Base-by-base conservation (phyloP, 2,329 filamentous ascomycete genomes). In the Cylindrodendrum hubeiense region DNA sequence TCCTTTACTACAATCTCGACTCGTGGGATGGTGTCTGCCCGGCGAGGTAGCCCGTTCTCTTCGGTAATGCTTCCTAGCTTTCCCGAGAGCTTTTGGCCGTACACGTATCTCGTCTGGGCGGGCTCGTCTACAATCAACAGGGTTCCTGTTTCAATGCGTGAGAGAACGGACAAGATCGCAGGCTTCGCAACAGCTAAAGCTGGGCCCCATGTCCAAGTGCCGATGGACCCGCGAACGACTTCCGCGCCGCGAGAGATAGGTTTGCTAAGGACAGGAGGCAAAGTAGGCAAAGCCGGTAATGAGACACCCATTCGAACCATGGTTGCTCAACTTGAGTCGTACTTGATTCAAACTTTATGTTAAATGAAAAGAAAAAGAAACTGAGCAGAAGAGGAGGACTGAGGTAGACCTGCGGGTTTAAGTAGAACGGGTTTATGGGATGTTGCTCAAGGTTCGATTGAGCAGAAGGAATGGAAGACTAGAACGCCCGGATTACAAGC, bases 1-100 rank as follows among this genome's bases (percentile, higher is more conserved):
- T 87, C 87, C 74, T 87, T 86, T 9, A 93, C 85, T 13, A 85
- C 82, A 34, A 93, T 78, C 70, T 89, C 85, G 4, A 88, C 84
- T 5, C 79, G 77, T 3, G 82, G 83, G 1, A 80, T 72, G 2
- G 73, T 73, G 56, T 73, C 74, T 13, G 74, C 79, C 62, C 67
- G 84, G 57, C 74, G 76, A 10, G 68, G 65, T 7, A 77, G 74
- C 60, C 80, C 79, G 39, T 72, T 71, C 34, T 71, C 80, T 51
- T 81, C 80, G 47, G 77, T 77, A 10, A 75, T 63, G 34, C 79
- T 77, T 22, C 77, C 71, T 67, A 78, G 74, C 74, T 79, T 79
- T 30, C 73, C 71, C 8, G 76, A 73, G 7, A 85, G 70, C 72
- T 84, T 79, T 73, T 87, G 78, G 2, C 86, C 85, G 65, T 83